phyloP scores from a whole-genome alignment of 768 basidiomycete species.

The Agaricus blazei region DNA sequence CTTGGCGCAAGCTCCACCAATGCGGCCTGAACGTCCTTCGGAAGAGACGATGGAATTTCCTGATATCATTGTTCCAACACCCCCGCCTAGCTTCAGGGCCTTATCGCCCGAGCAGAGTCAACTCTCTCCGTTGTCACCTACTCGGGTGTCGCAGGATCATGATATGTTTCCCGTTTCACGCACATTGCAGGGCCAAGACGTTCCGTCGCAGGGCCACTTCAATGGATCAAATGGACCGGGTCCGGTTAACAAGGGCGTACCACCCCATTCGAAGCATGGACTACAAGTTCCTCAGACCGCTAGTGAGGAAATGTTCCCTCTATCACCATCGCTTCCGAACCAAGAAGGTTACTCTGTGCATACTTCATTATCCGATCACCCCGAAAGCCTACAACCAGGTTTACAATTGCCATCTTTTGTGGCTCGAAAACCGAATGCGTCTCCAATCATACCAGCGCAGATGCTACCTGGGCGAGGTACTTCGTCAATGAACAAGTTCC shows the following conservation, averaged over 20 bases:
- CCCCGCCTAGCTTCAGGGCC: slow-evolving; percentile 19
- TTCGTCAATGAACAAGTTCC: slow-evolving; percentile 40
- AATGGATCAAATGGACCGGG: not conserved
- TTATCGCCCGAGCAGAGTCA: slow-evolving; percentile 19
- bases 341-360: slow-evolving; percentile 4
- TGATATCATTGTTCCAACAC: slow-evolving; percentile 24
- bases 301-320: not conserved
- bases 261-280: slow-evolving; percentile 10
- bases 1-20: slow-evolving; percentile 24
- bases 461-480: slow-evolving; percentile 30
- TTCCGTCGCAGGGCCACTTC: not conserved
- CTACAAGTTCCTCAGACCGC: not conserved
- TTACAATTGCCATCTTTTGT: not conserved
- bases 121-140: not conserved
- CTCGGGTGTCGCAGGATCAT: slow-evolving; percentile 8
- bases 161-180: slow-evolving; percentile 12
- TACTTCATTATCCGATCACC: slow-evolving; percentile 6
- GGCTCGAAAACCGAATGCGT: slow-evolving; percentile 16
- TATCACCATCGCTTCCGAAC: slow-evolving; percentile 1
- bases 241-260: not conserved
- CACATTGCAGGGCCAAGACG: slow-evolving; percentile 19
- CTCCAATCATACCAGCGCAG: slow-evolving; percentile 37
- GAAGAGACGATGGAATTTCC: slow-evolving; percentile 32
- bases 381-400: not conserved
- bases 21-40: slow-evolving; percentile 32